Evolutionary conservation across 441 rosid species (phyloP).

Genomic region (Pelargonium fulgidum): DNA sequence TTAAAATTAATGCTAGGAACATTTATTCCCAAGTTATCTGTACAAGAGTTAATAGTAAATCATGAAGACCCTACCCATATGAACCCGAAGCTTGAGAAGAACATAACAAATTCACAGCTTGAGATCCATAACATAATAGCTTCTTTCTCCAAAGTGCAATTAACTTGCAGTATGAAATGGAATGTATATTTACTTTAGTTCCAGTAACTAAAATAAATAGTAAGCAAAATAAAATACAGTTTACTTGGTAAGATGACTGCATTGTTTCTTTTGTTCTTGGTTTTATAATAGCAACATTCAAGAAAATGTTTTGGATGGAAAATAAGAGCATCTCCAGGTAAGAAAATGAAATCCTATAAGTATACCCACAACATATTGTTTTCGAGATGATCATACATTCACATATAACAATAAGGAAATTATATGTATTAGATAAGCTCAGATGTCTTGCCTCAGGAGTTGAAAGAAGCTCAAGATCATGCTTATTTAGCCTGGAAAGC

Average conservation of each 20-base stretch:
- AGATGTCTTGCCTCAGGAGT: not conserved
- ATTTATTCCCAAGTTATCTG: not conserved
- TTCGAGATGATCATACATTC: not conserved
- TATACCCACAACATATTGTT: not conserved
- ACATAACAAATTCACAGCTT: not conserved
- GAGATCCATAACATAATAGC: too few relatives aligned
- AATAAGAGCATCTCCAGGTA: too few relatives aligned
- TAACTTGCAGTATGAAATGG: too few relatives aligned
- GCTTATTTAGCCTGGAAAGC: not conserved
- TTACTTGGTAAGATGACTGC: not conserved
- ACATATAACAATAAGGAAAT: not conserved
- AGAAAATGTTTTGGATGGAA: not conserved
- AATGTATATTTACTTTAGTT: not conserved
- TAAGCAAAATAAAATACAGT: not conserved
- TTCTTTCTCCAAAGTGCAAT: too few relatives aligned
- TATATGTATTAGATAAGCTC: not conserved
- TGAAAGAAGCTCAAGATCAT: constrained; percentile 7
- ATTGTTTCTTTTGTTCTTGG: too few relatives aligned
- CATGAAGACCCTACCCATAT: not conserved
- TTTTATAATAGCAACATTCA: too few relatives aligned
- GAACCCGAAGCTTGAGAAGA: not conserved
- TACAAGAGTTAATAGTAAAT: not conserved
- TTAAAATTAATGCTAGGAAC: not conserved
- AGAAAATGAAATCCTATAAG: too few relatives aligned
- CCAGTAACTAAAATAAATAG: not conserved